These are phyloP conservation scores for Isabelozyma gotoi DNA, from an alignment of 805 yeast species.

Conservation along the genomic window DNA sequence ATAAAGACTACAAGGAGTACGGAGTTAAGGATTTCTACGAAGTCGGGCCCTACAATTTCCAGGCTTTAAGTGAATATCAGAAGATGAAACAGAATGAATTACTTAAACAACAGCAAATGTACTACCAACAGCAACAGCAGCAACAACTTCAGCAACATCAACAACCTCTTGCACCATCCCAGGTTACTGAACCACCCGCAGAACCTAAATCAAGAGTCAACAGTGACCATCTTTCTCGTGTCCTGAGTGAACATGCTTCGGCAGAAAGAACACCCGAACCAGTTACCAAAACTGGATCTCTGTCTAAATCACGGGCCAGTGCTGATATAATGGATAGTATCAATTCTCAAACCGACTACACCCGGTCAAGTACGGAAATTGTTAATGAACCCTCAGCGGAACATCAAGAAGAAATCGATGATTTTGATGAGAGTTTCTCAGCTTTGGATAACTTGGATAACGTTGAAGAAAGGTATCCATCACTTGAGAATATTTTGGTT, in stretches of 20 bases:
- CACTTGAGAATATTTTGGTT: constrained; percentile 34
- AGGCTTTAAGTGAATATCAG: constrained; percentile 54
- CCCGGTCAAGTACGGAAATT: neutral
- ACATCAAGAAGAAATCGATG: constrained; percentile 1
- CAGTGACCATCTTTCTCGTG: neutral
- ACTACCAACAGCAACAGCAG: constrained; percentile 40
- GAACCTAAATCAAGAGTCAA: neutral
- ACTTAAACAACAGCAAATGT: constrained; percentile 35
- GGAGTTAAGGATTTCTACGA: constrained; percentile 46
- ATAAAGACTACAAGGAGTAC: constrained; percentile 25
- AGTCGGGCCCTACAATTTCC: constrained; percentile 56
- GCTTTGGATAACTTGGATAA: constrained; percentile 42
- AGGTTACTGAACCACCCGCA: neutral
- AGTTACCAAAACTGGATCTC: neutral
- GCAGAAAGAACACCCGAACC: constrained; percentile 1
- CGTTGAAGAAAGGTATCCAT: constrained; percentile 54
- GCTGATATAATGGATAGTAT: neutral
- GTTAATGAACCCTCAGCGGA: neutral
- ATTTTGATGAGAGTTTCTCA: constrained; percentile 19
- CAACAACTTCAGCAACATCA: constrained; percentile 9
- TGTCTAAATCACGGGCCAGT: neutral
- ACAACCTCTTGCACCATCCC: constrained; percentile 2
- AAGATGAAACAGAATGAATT: constrained; percentile 32
- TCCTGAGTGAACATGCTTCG: constrained; percentile 1
- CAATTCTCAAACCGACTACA: neutral